Evolutionary conservation across 1,284 basidiomycete genomes (phyloP), one percentile per base, ranked within the genome.

Genomic region (Sporisorium scitamineum): DNA sequence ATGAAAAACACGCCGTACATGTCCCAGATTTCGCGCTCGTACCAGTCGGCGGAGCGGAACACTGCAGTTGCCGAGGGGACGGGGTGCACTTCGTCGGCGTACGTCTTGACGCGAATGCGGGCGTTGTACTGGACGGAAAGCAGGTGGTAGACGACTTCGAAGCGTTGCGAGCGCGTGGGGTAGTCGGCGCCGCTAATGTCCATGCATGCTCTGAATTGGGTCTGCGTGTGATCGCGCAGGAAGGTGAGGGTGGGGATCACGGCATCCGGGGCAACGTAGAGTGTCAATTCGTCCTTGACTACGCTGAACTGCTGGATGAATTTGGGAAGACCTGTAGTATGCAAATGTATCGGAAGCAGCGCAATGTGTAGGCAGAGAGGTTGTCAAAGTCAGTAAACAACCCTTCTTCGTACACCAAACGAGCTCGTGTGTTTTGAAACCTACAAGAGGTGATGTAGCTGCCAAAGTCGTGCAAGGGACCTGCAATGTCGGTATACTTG

Each of bases 21-120:
- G 87, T 99, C 97, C 94, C 95, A 99, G 34, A 94, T 92, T 87
- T 99, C 97, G 70, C 97, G 90, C 87, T 99, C 97, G 86, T 95
- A 96, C 97, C 97, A 99, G 86, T 99, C 94, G 22, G 97, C 96
- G 56, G 95, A 94, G 64, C 90, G 89, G 88, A 92, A 99, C 27
- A 98, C 78, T 24, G 90, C 89, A 5, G 90, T 89, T 20, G 90
- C 90, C 81, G 93, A 96, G 0, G 96, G 97, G 10, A 99, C 93
- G 45, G 94, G 90, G 80, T 95, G 93, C n/a, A 93, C 91, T 87
- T 99, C 97, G 76, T 93, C 93, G 67, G 95, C 94, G 86, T 97
- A 98, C 0, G 97, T 98, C 90, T 99, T 99, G 80, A 99, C 95
- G 61, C 97, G 89, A 85, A 99, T 94, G 76, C 97, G 89, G 27